These are phyloP conservation scores for Globisporangium cederbergense DNA, from an alignment of 352 stramenopile genomes.

Conservation along the genomic window DNA sequence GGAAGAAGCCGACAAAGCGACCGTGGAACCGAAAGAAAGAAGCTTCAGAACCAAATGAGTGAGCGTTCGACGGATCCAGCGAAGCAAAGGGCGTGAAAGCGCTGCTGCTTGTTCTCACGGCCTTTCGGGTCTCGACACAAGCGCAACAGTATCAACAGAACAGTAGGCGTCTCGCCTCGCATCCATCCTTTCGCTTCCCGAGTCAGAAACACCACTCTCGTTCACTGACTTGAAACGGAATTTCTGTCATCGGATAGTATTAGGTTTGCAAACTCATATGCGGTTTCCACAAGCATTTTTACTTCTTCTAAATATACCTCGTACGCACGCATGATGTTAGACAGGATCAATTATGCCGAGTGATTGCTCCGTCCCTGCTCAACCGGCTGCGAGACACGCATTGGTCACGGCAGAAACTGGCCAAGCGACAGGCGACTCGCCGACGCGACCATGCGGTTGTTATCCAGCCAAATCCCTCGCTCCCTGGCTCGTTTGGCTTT, in stretches of 20 bases:
- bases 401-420: neutral
- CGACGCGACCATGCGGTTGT: neutral
- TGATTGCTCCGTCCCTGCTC: neutral
- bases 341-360: neutral
- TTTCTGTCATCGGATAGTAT: neutral
- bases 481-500: neutral
- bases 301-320: neutral
- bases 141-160: too few species aligned
- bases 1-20: too few species aligned
- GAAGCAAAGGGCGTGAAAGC: too few species aligned
- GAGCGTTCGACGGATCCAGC: too few species aligned
- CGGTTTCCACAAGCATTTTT: too few species aligned
- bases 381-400: neutral
- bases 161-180: too few species aligned
- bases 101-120: too few species aligned
- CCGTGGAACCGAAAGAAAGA: too few species aligned
- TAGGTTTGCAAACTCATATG: neutral
- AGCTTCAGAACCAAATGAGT: too few species aligned
- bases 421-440: neutral
- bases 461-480: neutral
- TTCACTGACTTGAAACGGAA: neutral
- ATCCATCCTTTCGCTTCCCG: neutral
- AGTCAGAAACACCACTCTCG: too few species aligned
- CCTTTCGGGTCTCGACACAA: too few species aligned
- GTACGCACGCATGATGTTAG: neutral